phyloP scores from a whole-genome alignment of 1,284 basidiomycete genomes.

The Malassezia yamatoensis region DNA sequence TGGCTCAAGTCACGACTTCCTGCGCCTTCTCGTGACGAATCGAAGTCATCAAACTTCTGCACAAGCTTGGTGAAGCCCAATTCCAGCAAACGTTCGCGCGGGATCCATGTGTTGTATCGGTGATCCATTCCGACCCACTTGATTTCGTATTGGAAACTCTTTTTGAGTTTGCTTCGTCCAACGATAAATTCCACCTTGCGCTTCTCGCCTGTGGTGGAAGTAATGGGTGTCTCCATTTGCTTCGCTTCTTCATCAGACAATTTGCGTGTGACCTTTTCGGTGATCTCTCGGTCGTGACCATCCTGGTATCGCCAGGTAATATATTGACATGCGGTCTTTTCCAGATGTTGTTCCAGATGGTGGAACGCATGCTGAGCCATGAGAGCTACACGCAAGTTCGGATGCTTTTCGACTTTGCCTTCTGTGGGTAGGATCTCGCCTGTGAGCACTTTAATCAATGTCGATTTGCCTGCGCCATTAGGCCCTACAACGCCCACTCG shows the following conservation, averaged over 20 bases:
- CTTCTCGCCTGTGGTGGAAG: slow-evolving; percentile 80
- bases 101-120: slow-evolving; percentile 84
- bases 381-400: slow-evolving; percentile 86
- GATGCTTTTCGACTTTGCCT: slow-evolving; percentile 91
- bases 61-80: slow-evolving; percentile 87
- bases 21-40: slow-evolving; percentile 62
- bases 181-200: slow-evolving; percentile 81
- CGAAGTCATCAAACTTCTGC: slow-evolving; percentile 92
- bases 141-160: slow-evolving; percentile 81
- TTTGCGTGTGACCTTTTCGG: slow-evolving; percentile 79
- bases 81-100: slow-evolving; percentile 73
- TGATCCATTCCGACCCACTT: slow-evolving; percentile 94
- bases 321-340: slow-evolving; percentile 45
- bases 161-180: slow-evolving; percentile 96
- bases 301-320: slow-evolving; percentile 96
- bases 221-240: slow-evolving; percentile 74
- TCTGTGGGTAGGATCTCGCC: slow-evolving; percentile 88
- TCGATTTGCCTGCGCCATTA: slow-evolving; percentile 55
- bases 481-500: slow-evolving; percentile 50
- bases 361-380: slow-evolving; percentile 73
- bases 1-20: slow-evolving; percentile 59
- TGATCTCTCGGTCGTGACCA: slow-evolving; percentile 87
- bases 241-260: slow-evolving; percentile 78
- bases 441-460: slow-evolving; percentile 91
- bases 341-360: slow-evolving; percentile 46